Conservation (phyloP, 1,284 basidiomycete species). For the Austroboletus olivaceoglutinosus region DNA sequence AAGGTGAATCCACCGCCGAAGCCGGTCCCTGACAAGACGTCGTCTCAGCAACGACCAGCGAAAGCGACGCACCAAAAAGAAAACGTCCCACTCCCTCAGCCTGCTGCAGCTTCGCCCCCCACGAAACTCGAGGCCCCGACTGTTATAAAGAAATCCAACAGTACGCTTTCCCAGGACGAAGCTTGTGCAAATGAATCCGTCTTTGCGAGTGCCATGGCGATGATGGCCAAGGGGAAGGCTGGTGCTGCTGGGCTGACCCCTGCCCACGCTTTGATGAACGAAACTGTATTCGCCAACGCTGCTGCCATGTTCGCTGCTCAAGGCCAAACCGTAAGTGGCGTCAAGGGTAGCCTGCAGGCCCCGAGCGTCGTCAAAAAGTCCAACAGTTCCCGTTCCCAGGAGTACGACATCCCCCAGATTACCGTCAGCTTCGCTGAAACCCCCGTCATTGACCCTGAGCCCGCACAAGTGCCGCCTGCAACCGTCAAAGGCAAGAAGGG, state of each 20-base stretch:
- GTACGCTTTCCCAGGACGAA: slow-evolving; percentile 29
- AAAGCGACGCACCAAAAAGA: slow-evolving; percentile 23
- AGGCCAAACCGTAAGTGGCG: slow-evolving; percentile 8
- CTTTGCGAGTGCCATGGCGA: slow-evolving; percentile 25
- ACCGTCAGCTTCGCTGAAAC: slow-evolving; percentile 23
- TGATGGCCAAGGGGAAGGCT: slow-evolving; percentile 19
- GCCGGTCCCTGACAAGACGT: slow-evolving; percentile 12
- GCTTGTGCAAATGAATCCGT: slow-evolving; percentile 24
- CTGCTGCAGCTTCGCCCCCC: slow-evolving; percentile 4
- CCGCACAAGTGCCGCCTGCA: slow-evolving; percentile 6
- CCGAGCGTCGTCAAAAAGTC: slow-evolving; percentile 28
- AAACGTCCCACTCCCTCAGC: slow-evolving; percentile 12
- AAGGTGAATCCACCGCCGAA: slow-evolving; percentile 15
- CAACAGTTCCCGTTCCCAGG: slow-evolving; percentile 25
- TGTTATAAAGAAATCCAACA: slow-evolving; percentile 24
- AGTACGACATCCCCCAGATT: slow-evolving; percentile 28
- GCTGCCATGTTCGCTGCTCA: slow-evolving; percentile 17
- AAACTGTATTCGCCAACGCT: slow-evolving; percentile 24
- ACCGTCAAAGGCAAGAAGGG: slow-evolving; percentile 25
- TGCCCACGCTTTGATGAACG: slow-evolving; percentile 23
- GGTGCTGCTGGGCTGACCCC: slow-evolving; percentile 9
- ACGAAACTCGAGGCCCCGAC: slow-evolving; percentile 23
- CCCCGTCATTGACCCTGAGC: not conserved
- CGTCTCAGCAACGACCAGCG: slow-evolving; percentile 11
- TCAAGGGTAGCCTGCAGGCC: slow-evolving; percentile 13